These are phyloP conservation scores for Teratosphaeria destructans DNA, from an alignment of 2,329 filamentous ascomycete genomes.

Conservation along the genomic window DNA sequence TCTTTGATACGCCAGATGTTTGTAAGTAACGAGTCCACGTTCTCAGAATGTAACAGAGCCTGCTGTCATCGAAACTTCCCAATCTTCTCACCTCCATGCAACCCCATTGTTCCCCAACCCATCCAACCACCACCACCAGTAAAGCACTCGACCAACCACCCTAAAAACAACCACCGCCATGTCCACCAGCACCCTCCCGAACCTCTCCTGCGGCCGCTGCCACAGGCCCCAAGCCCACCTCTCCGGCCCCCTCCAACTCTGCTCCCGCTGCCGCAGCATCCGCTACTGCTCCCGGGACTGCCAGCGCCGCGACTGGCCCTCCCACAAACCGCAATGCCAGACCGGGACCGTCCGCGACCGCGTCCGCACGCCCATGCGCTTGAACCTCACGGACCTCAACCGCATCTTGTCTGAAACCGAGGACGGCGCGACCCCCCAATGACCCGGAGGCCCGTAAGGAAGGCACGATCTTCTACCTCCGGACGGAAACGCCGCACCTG, in stretches of 20 bases:
- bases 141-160: no score
- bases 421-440: neutral
- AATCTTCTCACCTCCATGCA: neutral
- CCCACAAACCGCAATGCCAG: neutral
- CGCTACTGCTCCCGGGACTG: neutral
- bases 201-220: neutral
- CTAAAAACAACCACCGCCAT: neutral
- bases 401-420: neutral
- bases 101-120: neutral
- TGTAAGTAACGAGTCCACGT: no score
- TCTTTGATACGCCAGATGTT: neutral
- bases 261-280: neutral
- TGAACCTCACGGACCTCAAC: neutral
- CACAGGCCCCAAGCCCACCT: neutral
- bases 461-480: conserved; percentile 2
- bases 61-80: neutral
- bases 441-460: neutral
- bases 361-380: neutral
- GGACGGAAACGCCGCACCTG: conserved; percentile 2
- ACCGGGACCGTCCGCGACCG: neutral
- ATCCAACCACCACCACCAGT: neutral
- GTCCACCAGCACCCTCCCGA: neutral
- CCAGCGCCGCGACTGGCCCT: neutral
- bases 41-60: neutral
- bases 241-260: neutral